Base-by-base conservation (phyloP, 768 basidiomycete species). In the Tulasnella sp. region DNA sequence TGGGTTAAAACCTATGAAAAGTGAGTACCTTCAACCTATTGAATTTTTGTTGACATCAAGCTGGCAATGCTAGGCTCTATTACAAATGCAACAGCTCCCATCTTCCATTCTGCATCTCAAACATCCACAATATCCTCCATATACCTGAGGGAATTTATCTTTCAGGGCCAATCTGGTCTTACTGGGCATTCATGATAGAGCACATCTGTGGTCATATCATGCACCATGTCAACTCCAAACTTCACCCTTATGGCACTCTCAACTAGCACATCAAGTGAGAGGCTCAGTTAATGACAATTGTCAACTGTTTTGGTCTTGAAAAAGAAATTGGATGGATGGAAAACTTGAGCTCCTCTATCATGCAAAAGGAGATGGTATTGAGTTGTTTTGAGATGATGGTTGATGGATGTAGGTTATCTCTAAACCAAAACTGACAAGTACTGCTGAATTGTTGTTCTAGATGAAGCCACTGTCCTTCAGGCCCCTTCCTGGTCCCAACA, bases 131-230 rank as follows among this genome's bases (percentile, higher is more conserved):
- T 7, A 8, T 54, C 8, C 51, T 54, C 9, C 51, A 54, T 29
- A 37, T 54, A n/a, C 14, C 51, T 19, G 41, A 54, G 14, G 36
- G 27, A 7, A 54, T 54, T 23, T 9, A 15, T 9, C 9, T 12
- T 21, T 17, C 37, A 43, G 55, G 55, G 7, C 55, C 55, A 4
- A 23, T 57, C 6, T 57, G 55, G 55, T 11, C 4, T 4, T 57
- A 43, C 25, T 57, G 55, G 55, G 55, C 40, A 12, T 57, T 46
- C n/a, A n/a, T 35, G 31, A 45, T 57, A 43, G 55, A 57, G 23
- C 41, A 43, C 3, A 29, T 57, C 17, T 57, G 55, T 34, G 55
- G 55, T 2, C 34, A 17, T 12, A 17, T 48, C 21, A 17, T 34
- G 9, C 27, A n/a, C 14, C 19, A 17, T 11, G 34, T 57, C 55